Base-by-base conservation (phyloP, 148 eudicot genomes). In the Simmondsia chinensis region DNA sequence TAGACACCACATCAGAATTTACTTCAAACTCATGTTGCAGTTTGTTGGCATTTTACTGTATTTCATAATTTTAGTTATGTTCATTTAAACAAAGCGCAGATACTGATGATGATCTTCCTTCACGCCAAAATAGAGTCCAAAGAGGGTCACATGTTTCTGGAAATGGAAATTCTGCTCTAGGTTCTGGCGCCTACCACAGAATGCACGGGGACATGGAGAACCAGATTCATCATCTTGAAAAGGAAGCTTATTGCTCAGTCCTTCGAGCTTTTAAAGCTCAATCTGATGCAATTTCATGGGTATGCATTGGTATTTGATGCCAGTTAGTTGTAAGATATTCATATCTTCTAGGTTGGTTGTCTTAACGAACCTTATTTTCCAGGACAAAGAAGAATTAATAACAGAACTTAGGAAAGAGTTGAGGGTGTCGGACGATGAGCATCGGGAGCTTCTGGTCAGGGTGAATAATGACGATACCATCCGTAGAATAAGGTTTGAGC, bases 381-480 rank as follows among this genome's bases (percentile, higher is more conserved):
- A 89, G 97, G 97, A 84, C 27, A 89, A 84, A 64, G 97, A 84
- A 65, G 74, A 87, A 33, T 50, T 89, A 45, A 89, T 89, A 31
- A 85, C 97, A 31, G 95, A 84, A 63, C 85, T 89, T 26, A 69
- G 97, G 50, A 89, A 81, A 75, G 97, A 89, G 69, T 59, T 89
- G 65, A 76, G 97, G 56, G 93, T 89, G 43, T 84, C 97, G 37
- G 93, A 89, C 66, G 95, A 89, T 43, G 97, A 89, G 60, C 97
- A 89, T 69, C 70, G 95, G 48, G 95, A 89, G 57, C 77, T 89
- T 38, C 81, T 85, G 9, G 61, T 58, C 50, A 68, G 77, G 64
- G 93, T 89, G 45, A 79, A 81, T 54, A 57, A 72, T 55, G 95
- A 89, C 42, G 88, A 84, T 12, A 61, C 70, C 28, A 74, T 89